These are phyloP conservation scores for Nyctanthes arbortristis DNA, from an alignment of 257 asterid genomes.

Conservation along the genomic window DNA sequence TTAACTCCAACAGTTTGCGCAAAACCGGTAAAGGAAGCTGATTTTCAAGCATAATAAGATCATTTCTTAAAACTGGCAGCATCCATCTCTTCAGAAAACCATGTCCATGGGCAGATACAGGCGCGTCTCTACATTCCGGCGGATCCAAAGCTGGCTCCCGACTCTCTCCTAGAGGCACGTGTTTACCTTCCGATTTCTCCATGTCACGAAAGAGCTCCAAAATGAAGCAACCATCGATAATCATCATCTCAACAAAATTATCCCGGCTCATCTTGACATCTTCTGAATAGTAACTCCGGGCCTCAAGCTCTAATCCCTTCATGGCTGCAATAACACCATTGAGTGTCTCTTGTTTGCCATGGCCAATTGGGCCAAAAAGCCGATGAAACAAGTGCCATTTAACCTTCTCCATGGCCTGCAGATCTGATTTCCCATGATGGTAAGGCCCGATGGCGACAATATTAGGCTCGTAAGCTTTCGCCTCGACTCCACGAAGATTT, in stretches of 20 bases:
- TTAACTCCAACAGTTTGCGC: too few relatives aligned
- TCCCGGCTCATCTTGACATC: neutral
- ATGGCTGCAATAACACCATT: neutral
- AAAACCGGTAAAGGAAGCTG: conserved; percentile 6
- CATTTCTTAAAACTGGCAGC: neutral
- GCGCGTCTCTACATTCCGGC: too few relatives aligned
- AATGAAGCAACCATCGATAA: conserved; percentile 15
- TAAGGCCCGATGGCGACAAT: conserved; percentile 18
- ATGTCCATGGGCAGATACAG: neutral
- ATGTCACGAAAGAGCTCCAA: neutral
- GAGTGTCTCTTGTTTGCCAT: neutral
- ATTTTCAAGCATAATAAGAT: conserved; percentile 16
- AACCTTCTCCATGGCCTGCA: conserved; percentile 13
- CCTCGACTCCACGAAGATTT: neutral
- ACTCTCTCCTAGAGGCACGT: too few relatives aligned
- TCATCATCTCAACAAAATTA: conserved; percentile 8
- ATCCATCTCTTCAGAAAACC: conserved; percentile 4
- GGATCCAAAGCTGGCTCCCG: too few relatives aligned
- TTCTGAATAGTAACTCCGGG: conserved; percentile 11
- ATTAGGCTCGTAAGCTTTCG: conserved; percentile 13
- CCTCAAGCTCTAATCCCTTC: neutral
- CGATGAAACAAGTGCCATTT: conserved; percentile 13
- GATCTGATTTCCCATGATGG: neutral
- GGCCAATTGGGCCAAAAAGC: neutral
- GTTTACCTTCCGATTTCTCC: neutral